These are phyloP conservation scores for Sphagnurus paluster DNA, from an alignment of 1,284 basidiomycete species.

Conservation along the genomic window DNA sequence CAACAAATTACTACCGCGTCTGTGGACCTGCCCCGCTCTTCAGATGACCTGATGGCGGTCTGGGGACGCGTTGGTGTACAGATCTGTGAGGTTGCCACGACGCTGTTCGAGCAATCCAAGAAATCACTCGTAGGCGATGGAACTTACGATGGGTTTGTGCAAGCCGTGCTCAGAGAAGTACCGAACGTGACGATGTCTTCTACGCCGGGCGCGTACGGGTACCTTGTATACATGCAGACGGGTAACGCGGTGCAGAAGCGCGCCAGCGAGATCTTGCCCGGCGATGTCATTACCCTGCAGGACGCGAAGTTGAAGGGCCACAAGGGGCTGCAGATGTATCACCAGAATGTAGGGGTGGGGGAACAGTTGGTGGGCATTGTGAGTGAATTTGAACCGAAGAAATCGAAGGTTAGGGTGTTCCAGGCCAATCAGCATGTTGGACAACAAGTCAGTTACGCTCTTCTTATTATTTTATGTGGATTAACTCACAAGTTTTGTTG, in stretches of 20 bases:
- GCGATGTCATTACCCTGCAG: conserved; percentile 76
- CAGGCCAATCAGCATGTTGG: conserved; percentile 82
- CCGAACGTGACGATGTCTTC: conserved; percentile 46
- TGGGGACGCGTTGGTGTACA: conserved; percentile 76
- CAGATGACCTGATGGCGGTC: conserved; percentile 68
- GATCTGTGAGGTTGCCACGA: conserved; percentile 68
- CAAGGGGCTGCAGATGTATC: conserved; percentile 78
- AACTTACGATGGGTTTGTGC: conserved; percentile 76
- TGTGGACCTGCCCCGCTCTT: conserved; percentile 36
- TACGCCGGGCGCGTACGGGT: conserved; percentile 56
- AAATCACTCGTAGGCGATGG: conserved; percentile 80
- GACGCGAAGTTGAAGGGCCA: conserved; percentile 88
- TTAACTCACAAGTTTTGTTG: conserved; percentile 17
- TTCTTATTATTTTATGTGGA: conserved; percentile 8
- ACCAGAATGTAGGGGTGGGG: conserved; percentile 59
- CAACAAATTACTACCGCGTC: conserved; percentile 4
- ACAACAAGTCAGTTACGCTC: conserved; percentile 54
- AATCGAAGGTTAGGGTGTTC: conserved; percentile 80
- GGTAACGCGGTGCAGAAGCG: conserved; percentile 67
- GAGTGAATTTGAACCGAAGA: conserved; percentile 81
- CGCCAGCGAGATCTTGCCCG: conserved; percentile 80
- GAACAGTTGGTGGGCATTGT: conserved; percentile 75
- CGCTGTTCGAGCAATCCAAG: conserved; percentile 73
- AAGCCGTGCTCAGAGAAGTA: conserved; percentile 60
- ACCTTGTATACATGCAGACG: conserved; percentile 75